A percentile compares a stretch with the other conserved stretches of the same genome.
Conservation (phyloP, 257 asterid species). For the Gentiana straminea region DNA sequence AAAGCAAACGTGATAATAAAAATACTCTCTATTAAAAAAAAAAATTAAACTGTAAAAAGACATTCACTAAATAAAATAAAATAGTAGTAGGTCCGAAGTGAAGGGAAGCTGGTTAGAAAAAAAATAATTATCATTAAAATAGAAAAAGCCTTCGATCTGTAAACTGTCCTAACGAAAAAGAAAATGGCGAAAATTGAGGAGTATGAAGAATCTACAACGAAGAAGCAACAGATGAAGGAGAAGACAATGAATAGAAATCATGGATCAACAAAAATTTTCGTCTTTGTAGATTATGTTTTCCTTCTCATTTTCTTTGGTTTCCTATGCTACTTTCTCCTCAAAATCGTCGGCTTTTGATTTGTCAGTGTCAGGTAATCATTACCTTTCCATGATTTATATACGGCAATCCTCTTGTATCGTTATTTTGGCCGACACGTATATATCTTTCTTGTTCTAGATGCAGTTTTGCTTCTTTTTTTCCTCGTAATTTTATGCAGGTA, state of each 20-base stretch:
- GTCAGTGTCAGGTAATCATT: constrained; percentile 23
- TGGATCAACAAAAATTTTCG: constrained; percentile 25
- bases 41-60: too few relatives aligned
- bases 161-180: not conserved
- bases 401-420: too few relatives aligned
- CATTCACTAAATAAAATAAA: too few relatives aligned
- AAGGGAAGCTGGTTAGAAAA: too few relatives aligned
- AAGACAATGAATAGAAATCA: constrained; percentile 22
- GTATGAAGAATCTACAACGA: constrained; percentile 20
- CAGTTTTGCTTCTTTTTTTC: too few relatives aligned
- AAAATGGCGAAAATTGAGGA: constrained; percentile 38
- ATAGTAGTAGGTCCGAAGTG: too few relatives aligned
- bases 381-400: not conserved
- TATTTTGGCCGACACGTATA: too few relatives aligned
- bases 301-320: constrained; percentile 53
- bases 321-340: constrained; percentile 50
- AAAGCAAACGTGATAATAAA: too few relatives aligned
- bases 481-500: too few relatives aligned
- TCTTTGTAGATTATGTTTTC: constrained; percentile 38
- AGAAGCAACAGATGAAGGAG: constrained; percentile 28
- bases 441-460: too few relatives aligned
- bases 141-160: not conserved
- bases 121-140: too few relatives aligned
- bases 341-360: constrained; percentile 44
- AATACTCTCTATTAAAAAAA: too few relatives aligned